Evolutionary conservation across 202 grass and related monocot genomes (phyloP), one percentile per base, ranked within the genome.

Genomic region (Dendrocalamus latiflorus): DNA sequence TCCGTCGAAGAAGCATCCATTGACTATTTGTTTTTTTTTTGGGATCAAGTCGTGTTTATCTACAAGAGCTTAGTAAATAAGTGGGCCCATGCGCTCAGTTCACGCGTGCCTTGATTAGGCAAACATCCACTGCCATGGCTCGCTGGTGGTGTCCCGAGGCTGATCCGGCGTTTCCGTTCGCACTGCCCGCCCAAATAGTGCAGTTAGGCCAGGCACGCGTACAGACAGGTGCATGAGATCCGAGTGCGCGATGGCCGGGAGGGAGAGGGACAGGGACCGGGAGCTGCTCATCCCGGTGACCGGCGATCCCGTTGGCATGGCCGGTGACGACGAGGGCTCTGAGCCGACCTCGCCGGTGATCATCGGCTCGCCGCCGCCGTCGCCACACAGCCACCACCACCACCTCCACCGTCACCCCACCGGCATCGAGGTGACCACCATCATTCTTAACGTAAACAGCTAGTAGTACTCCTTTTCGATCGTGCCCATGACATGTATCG

Each of bases 211-310:
- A 79, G 67, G 75, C 56, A 13, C 65, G 43, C 13, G 64, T 36
- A 45, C 70, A 74, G 70, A 63, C 22, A 39, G 25, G 47, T 47
- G 18, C 47, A 79, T 36, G 30, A 57, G 26, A 60, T 59, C 82
- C 11, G 20, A n/a, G 59, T 47, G 14, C 13, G 38, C 61, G 1
- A 81, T 81, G 77, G 77, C 70, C 48, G 85, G 54, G 12, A 77
- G 57, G 26, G 80, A 88, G 48, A 88, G 74, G 56, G 80, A 81
- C 6, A 49, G 68, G 57, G 85, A 88, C 47, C 73, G 66, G 57
- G 86, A 88, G 86, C 74, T 78, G 47, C 74, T 83, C 6, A 68
- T 81, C 56, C 79, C 81, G 57, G 86, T 83, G 56, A 66, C 65
- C 38, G 74, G 73, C 18, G 73, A 77, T 14, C 79, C 6, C 43